A percentile compares a stretch with the other conserved stretches of the same genome.
Evolutionary conservation across 2,329 filamentous ascomycete genomes (phyloP).

Genomic region (Hypoxylon rubiginosum): DNA sequence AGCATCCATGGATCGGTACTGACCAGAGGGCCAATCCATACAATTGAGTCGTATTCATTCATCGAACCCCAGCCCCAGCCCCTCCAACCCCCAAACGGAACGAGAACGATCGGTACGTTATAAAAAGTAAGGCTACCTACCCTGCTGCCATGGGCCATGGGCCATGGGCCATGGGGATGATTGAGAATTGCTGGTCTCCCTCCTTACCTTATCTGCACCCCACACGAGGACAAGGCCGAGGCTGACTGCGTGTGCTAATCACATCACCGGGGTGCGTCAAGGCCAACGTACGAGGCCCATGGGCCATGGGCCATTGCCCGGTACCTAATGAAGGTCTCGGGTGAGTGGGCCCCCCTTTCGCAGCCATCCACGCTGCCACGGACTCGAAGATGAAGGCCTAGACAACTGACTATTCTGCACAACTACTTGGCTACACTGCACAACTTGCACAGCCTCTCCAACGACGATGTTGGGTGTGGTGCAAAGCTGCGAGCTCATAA

Average conservation of each 20-base stretch:
- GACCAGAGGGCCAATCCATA: background rate
- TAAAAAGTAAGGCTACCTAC: constrained; percentile 13
- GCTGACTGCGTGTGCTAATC: constrained; percentile 42
- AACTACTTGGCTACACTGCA: background rate
- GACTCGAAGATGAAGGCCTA: constrained; percentile 29
- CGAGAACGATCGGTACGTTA: constrained; percentile 17
- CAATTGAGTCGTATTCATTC: constrained; percentile 6
- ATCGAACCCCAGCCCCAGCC: background rate
- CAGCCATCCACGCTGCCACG: constrained; percentile 1
- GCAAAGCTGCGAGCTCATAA: constrained; percentile 36
- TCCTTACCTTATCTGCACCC: constrained; percentile 42
- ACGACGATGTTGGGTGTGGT: constrained; percentile 32
- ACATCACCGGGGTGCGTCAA: constrained; percentile 32
- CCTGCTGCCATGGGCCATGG: constrained; percentile 7
- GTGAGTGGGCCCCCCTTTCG: constrained; percentile 22
- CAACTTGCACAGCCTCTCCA: constrained; percentile 29
- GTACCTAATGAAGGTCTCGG: constrained; percentile 28
- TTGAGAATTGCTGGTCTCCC: constrained; percentile 14
- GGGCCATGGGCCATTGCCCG: background rate
- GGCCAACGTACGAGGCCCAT: constrained; percentile 25
- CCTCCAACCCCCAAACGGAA: background rate
- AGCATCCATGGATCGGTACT: background rate
- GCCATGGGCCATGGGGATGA: constrained; percentile 19
- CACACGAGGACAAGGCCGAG: constrained; percentile 43
- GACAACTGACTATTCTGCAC: constrained; percentile 18